Evolutionary conservation across 2,329 filamentous ascomycete species (phyloP).

Genomic region (Phaeosphaeriaceae sp.): DNA sequence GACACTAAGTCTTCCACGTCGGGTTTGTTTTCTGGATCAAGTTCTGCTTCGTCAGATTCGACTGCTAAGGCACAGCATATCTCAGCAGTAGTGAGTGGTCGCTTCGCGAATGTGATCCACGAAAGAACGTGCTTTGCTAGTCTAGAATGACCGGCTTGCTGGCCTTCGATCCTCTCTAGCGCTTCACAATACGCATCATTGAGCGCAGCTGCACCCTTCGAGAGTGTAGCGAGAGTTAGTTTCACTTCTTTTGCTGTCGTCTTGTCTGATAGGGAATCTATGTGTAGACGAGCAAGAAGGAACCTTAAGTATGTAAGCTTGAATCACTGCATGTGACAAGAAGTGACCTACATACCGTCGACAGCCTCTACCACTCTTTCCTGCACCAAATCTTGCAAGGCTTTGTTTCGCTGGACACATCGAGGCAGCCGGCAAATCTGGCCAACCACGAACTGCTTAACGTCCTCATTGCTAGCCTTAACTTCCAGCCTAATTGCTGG

Average conservation of each 20-base stretch:
- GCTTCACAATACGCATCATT: constrained; percentile 16
- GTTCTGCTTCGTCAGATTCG: constrained; percentile 6
- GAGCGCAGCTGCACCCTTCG: constrained; percentile 2
- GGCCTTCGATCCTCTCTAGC: constrained; percentile 46
- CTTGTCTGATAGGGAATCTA: constrained; percentile 4
- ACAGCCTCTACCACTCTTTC: constrained; percentile 24
- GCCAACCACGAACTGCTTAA: constrained; percentile 18
- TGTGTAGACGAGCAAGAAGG: constrained; percentile 4
- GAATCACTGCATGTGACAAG: not conserved
- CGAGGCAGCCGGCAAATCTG: constrained; percentile 19
- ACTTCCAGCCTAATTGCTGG: constrained; percentile 13
- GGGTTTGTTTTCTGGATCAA: constrained; percentile 13
- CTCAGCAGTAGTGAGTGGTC: constrained; percentile 21
- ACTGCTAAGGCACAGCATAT: constrained; percentile 19
- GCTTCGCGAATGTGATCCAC: constrained; percentile 18
- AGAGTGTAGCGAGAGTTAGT: not conserved
- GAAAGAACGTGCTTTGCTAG: constrained; percentile 43
- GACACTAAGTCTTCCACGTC: constrained; percentile 19
- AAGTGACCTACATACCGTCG: constrained; percentile 2
- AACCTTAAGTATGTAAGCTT: constrained; percentile 5
- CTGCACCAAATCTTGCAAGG: constrained; percentile 20
- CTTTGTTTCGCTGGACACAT: constrained; percentile 14
- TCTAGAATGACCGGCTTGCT: constrained; percentile 35
- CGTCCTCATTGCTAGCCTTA: constrained; percentile 22
- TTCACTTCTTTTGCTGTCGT: not conserved